Evolutionary conservation across 2,329 filamentous ascomycete genomes (phyloP).

Genomic region (Leptographium lundbergii): DNA sequence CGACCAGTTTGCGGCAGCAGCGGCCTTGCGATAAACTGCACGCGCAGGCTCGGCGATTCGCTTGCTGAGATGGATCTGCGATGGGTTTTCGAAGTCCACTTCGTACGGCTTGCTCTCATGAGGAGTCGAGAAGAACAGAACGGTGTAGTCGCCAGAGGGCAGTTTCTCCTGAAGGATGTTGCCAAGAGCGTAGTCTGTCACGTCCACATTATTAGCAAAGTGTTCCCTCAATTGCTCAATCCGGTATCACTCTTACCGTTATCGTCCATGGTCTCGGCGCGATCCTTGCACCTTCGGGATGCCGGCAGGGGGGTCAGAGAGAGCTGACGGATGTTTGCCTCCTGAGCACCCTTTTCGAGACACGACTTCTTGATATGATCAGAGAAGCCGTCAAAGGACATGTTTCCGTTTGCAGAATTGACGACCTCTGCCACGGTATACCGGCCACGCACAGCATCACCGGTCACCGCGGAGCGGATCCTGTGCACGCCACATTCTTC

Average conservation of each 20-base stretch:
- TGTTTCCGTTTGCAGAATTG: slow-evolving; percentile 22
- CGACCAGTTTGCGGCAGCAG: slow-evolving; percentile 19
- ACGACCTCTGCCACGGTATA: slow-evolving; percentile 46
- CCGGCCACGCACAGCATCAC: slow-evolving; percentile 22
- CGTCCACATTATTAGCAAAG: not conserved
- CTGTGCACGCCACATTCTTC: slow-evolving; percentile 40
- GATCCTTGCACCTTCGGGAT: slow-evolving; percentile 24
- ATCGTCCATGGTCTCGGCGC: slow-evolving; percentile 32
- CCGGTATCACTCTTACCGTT: slow-evolving; percentile 28
- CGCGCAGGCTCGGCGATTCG: slow-evolving; percentile 15
- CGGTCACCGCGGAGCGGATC: slow-evolving; percentile 30
- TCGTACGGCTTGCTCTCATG: slow-evolving; percentile 45
- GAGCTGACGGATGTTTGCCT: slow-evolving; percentile 25
- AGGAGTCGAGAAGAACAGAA: slow-evolving; percentile 62
- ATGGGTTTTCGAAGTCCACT: slow-evolving; percentile 45
- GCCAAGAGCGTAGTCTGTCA: slow-evolving; percentile 38
- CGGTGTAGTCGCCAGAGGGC: slow-evolving; percentile 46
- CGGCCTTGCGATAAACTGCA: slow-evolving; percentile 21
- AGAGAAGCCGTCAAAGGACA: slow-evolving; percentile 28
- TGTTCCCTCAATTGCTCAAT: too few relatives aligned
- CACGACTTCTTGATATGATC: slow-evolving; percentile 36
- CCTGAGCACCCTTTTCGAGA: slow-evolving; percentile 22
- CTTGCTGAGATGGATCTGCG: slow-evolving; percentile 67
- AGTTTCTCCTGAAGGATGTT: slow-evolving; percentile 28
- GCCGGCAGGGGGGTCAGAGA: slow-evolving; percentile 27